Evolutionary conservation across 345 rosid genomes (phyloP), one percentile per base, ranked within the genome.

Genomic region (Populus alba): DNA sequence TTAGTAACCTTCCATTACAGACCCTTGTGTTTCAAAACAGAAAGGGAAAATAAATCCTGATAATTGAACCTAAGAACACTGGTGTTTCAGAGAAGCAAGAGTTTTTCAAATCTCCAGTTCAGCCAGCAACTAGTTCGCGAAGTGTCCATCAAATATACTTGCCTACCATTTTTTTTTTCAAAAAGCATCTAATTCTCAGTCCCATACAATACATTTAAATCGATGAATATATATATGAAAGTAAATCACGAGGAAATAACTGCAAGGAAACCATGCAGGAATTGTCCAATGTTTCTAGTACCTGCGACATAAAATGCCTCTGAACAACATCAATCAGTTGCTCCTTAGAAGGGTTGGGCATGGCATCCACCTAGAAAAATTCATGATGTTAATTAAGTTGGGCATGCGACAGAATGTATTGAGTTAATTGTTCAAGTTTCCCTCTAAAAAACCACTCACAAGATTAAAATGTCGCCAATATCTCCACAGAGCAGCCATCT

Each of bases 231-330:
- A 59, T 4, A 33, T 33, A 0, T n/a, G 29, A 11, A n/a, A 27
- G 10, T 59, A 59, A 59, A 59, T 7, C 25, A 59, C 9, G 29
- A 2, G 63, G 27, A n/a, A n/a, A 9, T 10, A n/a, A n/a, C 23
- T 53, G 3, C 6, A n/a, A n/a, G 63, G 9, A 59, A 55, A 9
- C 9, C 27, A 10, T n/a, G 29, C 63, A 38, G n/a, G 23, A 17
- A 68, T 1, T 12, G 16, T 0, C 63, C 9, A 49, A 23, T 63
- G 35, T 8, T 23, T 15, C n/a, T 20, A 57, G 70, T 88, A 96
- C 99, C 97, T 94, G 98, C 4, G 98, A 85, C 95, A 90, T 91
- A 85, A 96, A 96, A 85, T 96, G 97, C 88, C 97, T 88, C 68
- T 92, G 97, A 75, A 96, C 93, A 68, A 85, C 87, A 45, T 92